Conservation (phyloP, 148 eudicot genomes). For the Suaeda aralocaspica region DNA sequence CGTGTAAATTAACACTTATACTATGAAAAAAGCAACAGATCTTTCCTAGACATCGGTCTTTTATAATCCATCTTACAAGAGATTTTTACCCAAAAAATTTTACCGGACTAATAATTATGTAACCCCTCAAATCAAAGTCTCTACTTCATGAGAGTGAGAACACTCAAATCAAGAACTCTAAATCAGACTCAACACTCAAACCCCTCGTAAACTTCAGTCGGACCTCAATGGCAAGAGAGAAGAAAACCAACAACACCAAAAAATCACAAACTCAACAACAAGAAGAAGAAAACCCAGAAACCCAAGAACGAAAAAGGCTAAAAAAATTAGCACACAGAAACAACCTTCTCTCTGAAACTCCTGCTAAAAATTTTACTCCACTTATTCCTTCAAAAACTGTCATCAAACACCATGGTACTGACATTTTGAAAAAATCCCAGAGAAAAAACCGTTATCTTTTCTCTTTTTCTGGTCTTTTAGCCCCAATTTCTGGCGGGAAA, state of each 20-base stretch:
- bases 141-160: too few species aligned
- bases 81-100: too few species aligned
- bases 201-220: too few species aligned
- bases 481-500: conserved; percentile 74
- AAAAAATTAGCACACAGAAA: conserved; percentile 46
- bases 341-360: conserved; percentile 38
- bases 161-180: too few species aligned
- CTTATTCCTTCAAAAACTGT: conserved; percentile 60
- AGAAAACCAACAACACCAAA: conserved; percentile 30
- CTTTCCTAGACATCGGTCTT: too few species aligned
- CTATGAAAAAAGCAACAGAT: too few species aligned
- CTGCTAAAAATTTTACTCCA: conserved; percentile 33
- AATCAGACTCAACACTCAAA: too few species aligned
- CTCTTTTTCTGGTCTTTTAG: conserved; percentile 74
- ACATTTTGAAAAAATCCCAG: conserved; percentile 69
- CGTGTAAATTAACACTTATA: too few species aligned
- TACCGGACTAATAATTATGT: too few species aligned
- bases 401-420: conserved; percentile 70
- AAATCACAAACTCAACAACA: conserved; percentile 10
- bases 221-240: conserved; percentile 30
- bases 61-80: too few species aligned
- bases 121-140: too few species aligned
- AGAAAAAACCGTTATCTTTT: conserved; percentile 72
- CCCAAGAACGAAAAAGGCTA: conserved; percentile 50
- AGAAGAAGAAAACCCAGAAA: conserved; percentile 51